Evolutionary conservation across 345 rosid species (phyloP).

Genomic region (Eucalyptus sideroxylon): DNA sequence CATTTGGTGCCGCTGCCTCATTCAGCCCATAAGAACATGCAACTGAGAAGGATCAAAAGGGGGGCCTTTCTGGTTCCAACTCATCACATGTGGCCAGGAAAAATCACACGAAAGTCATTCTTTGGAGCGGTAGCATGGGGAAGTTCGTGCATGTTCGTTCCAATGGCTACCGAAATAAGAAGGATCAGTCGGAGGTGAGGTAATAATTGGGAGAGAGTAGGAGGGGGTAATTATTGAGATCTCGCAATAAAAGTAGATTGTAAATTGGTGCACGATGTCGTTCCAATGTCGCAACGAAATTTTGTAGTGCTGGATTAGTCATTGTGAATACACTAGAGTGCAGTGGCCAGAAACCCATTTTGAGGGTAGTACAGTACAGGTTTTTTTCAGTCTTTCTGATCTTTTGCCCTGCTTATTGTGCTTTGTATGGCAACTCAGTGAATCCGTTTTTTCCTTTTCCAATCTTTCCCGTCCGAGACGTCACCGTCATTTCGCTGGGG

Average conservation of each 20-base stretch:
- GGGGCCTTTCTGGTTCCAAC: background rate
- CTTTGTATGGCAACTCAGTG: background rate
- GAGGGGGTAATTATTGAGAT: background rate
- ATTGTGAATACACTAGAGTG: background rate
- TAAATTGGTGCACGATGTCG: background rate
- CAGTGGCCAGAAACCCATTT: background rate
- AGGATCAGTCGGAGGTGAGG: background rate
- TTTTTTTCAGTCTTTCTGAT: background rate
- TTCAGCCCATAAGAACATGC: background rate
- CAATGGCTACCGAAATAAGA: background rate
- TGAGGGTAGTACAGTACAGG: background rate
- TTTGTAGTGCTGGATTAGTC: constrained; percentile 1
- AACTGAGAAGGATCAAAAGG: background rate
- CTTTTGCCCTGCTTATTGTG: background rate
- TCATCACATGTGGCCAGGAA: background rate
- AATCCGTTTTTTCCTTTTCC: background rate
- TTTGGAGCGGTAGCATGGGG: background rate
- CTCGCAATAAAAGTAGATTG: background rate
- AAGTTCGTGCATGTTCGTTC: background rate
- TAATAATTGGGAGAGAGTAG: background rate
- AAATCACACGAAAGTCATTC: background rate
- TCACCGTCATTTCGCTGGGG: background rate
- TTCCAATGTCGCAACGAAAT: background rate
- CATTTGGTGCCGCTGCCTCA: background rate
- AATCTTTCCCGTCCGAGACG: background rate